Base-by-base conservation (phyloP, 2,329 filamentous ascomycete genomes). In the Aspergillus candidus region DNA sequence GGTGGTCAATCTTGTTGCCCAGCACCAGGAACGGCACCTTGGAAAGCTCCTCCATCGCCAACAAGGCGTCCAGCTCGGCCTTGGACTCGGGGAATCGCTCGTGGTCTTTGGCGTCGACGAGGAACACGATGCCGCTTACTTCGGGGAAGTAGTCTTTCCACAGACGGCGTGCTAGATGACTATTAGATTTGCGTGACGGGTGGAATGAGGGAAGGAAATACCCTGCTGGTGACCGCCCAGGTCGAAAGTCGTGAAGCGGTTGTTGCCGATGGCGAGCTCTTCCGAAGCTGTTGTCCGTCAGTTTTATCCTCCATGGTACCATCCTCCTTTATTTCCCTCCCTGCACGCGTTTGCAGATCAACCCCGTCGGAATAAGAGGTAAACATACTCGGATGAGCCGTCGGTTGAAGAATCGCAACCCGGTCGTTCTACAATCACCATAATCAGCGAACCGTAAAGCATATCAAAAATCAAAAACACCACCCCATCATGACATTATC, bases 1-100 rank as follows among this genome's bases (percentile, higher is more conserved):
- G 90, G 75, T 97, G 90, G 70, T 98, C 93, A 69, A 98, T 98
- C 82, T 98, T 98, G 82, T 98, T 98, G 59, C 93, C 93, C 52
- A 98, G 81, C 58, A 98, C 82, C 50, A 97, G 81, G 70, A 97
- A 97, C 43, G 93, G 93, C 7, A 95, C 93, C 77, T 94, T 96
- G 67, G 82, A 76, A 32, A 98, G 81, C 67, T 97, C 91, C 73
- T 98, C 93, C 91, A 98, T 96, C 51, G 87, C 83, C 56, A 98
- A 79, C 41, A 97, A 85, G 42, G 87, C 89, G 65, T 98, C 93
- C 51, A 98, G 86, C 76, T 98, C 93, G 60, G 86, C 91, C 77
- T 97, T 97, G 64, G 89, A 86, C 76, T 98, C 93, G 60, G 78
- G 69, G 68, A 98, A 87, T 57, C 93, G 88, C 74, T 97, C 91